Conservation (phyloP, 345 rosid genomes). For the Clarkia xantiana region DNA sequence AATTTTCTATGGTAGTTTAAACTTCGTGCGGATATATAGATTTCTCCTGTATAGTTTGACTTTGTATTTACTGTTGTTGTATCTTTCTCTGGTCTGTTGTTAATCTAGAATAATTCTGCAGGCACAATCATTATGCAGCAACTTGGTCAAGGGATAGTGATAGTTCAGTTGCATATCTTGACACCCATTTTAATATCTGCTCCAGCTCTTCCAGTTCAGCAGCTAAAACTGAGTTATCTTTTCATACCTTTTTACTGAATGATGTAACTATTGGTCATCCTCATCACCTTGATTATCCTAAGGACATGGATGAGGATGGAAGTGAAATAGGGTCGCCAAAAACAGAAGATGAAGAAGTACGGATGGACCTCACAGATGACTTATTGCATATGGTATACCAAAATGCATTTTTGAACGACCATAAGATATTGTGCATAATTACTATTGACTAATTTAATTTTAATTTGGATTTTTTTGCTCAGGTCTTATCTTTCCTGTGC, state of each 20-base stretch:
- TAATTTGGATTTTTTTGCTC: conserved; percentile 4
- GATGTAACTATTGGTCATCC: conserved; percentile 27
- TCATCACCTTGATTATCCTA: conserved; percentile 14
- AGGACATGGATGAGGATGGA: conserved; percentile 29
- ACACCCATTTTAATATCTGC: conserved; percentile 15
- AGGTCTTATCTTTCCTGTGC: conserved; percentile 93
- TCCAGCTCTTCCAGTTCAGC: conserved; percentile 20
- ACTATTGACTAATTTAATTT: neutral
- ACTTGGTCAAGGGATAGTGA: conserved; percentile 22
- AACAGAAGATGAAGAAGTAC: conserved; percentile 43
- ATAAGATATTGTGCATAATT: neutral
- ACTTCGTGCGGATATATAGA: too few species aligned
- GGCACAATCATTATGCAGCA: conserved; percentile 18
- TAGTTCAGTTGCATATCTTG: conserved; percentile 7
- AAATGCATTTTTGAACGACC: neutral
- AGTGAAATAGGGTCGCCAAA: conserved; percentile 31
- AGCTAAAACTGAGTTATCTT: conserved; percentile 28
- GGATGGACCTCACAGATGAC: conserved; percentile 92
- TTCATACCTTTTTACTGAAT: conserved; percentile 52
- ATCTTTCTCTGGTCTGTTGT: neutral
- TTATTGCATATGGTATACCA: conserved; percentile 68
- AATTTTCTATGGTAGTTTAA: too few species aligned
- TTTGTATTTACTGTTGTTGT: neutral
- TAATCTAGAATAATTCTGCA: conserved; percentile 10
- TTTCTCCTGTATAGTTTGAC: neutral